Conservation (phyloP, 345 rosid species). For the Gossypioides kirkii region DNA sequence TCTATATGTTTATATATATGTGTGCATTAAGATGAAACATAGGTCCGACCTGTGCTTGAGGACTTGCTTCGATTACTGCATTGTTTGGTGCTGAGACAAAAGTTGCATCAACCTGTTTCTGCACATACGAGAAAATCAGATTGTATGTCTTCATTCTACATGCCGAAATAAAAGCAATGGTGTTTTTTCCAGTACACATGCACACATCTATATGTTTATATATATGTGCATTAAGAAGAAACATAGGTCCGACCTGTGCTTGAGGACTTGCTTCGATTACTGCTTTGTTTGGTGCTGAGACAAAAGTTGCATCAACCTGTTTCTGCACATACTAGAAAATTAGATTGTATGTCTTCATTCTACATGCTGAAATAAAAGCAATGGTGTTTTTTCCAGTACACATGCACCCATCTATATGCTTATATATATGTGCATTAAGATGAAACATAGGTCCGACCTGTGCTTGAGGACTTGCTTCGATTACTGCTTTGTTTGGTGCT, state of each 20-base stretch:
- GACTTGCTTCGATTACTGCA: slow-evolving; percentile 37
- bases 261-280: slow-evolving; percentile 44
- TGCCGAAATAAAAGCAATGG: no score
- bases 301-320: slow-evolving; percentile 75
- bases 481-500: slow-evolving; percentile 50
- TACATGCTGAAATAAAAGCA: no score
- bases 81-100: slow-evolving; percentile 78
- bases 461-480: slow-evolving; percentile 41
- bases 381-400: no score
- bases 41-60: slow-evolving; percentile 66
- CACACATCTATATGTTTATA: no score
- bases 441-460: slow-evolving; percentile 45
- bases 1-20: no score
- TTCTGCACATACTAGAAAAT: slow-evolving; percentile 27
- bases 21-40: neutral
- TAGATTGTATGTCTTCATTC: neutral
- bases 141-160: neutral
- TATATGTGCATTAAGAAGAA: slow-evolving; percentile 5
- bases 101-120: slow-evolving; percentile 56
- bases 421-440: neutral
- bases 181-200: no score
- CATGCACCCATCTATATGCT: no score
- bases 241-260: slow-evolving; percentile 45
- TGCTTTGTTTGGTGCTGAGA: slow-evolving; percentile 60
- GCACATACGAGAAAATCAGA: slow-evolving; percentile 19